Conservation (phyloP, 2,329 filamentous ascomycete species). For the Aciculosporium take region DNA sequence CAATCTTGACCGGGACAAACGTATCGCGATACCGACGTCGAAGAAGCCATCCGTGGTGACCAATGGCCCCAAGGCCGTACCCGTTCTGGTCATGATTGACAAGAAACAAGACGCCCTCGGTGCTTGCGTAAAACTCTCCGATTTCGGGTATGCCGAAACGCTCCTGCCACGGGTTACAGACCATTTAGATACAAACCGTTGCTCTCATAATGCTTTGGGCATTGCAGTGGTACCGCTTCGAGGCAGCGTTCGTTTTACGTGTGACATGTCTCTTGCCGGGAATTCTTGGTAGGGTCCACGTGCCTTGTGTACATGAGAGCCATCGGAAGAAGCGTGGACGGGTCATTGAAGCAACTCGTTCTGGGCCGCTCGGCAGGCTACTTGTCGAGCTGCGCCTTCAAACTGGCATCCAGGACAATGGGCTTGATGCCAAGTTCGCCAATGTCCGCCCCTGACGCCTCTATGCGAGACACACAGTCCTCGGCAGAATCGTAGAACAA, state of each 20-base stretch:
- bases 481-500: conserved; percentile 3
- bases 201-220: conserved; percentile 5
- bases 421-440: not conserved
- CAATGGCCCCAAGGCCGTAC: conserved; percentile 2
- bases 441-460: not conserved
- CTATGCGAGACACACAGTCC: conserved; percentile 3
- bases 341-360: conserved; percentile 4
- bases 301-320: conserved; percentile 6
- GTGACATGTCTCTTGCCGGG: not conserved
- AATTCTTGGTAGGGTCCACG: no score
- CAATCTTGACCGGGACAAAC: conserved; percentile 3
- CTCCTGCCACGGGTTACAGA: not conserved
- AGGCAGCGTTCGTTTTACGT: not conserved
- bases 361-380: conserved; percentile 1
- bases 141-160: conserved; percentile 6
- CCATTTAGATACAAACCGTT: no score
- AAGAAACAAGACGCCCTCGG: conserved; percentile 1
- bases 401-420: not conserved
- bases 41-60: conserved; percentile 6
- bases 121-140: conserved; percentile 6
- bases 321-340: not conserved
- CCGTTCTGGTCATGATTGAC: conserved; percentile 1
- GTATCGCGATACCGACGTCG: not conserved
- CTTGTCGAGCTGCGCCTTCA: conserved; percentile 1
- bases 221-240: conserved; percentile 5